Percentiles rank a stretch among this genome's conserved stretches.
Evolutionary conservation across 169 alveolate species (phyloP).

Genomic region (Plasmodium cynomolgi): DNA sequence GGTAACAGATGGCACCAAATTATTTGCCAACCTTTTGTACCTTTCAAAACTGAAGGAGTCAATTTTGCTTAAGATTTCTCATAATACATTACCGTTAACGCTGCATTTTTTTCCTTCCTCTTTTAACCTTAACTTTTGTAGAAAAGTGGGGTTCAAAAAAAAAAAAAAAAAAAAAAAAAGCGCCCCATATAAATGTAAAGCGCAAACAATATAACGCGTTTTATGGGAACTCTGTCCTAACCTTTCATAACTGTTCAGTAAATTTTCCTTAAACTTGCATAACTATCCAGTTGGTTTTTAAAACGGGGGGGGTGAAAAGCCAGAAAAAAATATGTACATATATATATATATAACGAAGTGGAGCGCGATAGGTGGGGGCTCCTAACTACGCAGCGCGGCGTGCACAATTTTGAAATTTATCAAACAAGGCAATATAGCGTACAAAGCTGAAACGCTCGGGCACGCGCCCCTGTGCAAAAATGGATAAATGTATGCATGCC

Average conservation of each 20-base stretch:
- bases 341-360: neutral
- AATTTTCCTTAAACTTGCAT: neutral
- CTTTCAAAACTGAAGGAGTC: neutral
- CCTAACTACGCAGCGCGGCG: neutral
- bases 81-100: neutral
- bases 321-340: constrained; percentile 8
- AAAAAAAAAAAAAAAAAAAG: neutral
- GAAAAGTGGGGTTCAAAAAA: neutral
- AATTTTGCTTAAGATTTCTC: neutral
- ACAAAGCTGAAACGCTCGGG: neutral
- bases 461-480: neutral
- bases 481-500: neutral
- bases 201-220: neutral
- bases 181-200: neutral
- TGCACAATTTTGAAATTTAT: constrained; percentile 1
- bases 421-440: neutral
- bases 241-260: neutral
- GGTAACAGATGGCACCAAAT: neutral
- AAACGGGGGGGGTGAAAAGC: neutral
- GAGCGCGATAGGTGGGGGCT: neutral
- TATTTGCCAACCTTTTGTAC: neutral
- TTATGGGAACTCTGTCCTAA: neutral
- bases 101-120: constrained; percentile 9
- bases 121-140: constrained; percentile 16
- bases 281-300: neutral